Evolutionary conservation across 2,329 filamentous ascomycete species (phyloP), one percentile per base, ranked within the genome.

Genomic region (Biscogniauxia marginata): DNA sequence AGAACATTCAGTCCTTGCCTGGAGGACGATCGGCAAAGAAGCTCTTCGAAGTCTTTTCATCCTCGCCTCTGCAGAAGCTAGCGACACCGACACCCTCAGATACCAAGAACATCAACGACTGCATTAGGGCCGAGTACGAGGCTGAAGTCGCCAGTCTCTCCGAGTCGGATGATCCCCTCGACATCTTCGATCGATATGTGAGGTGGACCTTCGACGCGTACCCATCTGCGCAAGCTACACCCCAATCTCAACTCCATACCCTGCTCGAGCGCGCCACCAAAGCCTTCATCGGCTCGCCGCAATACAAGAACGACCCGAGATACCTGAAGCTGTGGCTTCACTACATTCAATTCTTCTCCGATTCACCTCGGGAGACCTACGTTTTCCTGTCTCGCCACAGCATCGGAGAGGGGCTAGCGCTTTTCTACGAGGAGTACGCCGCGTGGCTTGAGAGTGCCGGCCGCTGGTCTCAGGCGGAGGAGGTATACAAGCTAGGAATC

Each of bases 371-470:
- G 52, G 95, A 99, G 74, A 91, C 90, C 0, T 99, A 93, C 71
- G 86, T 95, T 48, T 99, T 96, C 70, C 81, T 99, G 34, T 88
- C 93, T 11, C 89, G 93, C 50, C 92, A 99, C 70, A 83, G 82
- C 60, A 91, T 99, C 58, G 95, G 93, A 58, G 92, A 97, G 68
- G 79, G 82, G 0, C 82, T 99, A 2, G 95, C 95, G 1, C 78
- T 98, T 3, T 99, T 92, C 73, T 99, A 99, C 74, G 95, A 99
- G 71, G 95, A 98, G 69, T 99, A 96, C 70, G 93, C 95, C 1
- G 89, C 86, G 1, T 98, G 93, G 91, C 79, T 99, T 6, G 95
- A 99, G 75, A 81, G 85, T 34, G 89, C 87, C 6, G 89, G 86
- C 13, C 82, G 93, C 61, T 97, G 91, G 89, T 83, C 80, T 20